Evolutionary conservation across 306 rosid species (phyloP).

Genomic region (Vigna radiata): DNA sequence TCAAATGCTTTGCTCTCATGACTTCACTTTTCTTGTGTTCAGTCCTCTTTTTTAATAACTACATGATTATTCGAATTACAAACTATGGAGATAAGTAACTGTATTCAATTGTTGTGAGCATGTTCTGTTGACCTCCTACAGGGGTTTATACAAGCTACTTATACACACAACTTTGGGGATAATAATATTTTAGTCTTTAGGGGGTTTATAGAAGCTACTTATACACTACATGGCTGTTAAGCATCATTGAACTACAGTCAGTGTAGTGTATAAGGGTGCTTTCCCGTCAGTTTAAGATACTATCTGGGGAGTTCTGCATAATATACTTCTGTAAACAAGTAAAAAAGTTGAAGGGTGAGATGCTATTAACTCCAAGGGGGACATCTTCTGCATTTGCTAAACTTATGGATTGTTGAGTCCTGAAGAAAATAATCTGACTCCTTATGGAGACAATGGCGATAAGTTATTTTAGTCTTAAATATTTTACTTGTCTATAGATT

Average conservation of each 20-base stretch:
- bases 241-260: background rate
- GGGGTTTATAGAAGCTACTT: too few species aligned
- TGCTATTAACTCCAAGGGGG: too few species aligned
- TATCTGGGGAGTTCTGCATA: too few species aligned
- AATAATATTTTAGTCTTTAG: background rate
- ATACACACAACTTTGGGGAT: background rate
- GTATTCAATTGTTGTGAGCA: background rate
- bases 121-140: background rate
- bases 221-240: too few species aligned
- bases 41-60: background rate
- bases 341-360: too few species aligned
- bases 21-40: constrained; percentile 11
- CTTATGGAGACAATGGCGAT: too few species aligned
- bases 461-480: too few species aligned
- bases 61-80: background rate
- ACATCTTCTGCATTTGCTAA: background rate
- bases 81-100: too few species aligned
- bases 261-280: background rate
- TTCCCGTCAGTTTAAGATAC: too few species aligned
- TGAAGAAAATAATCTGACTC: too few species aligned
- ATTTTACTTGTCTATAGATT: too few species aligned
- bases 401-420: background rate
- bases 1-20: background rate
- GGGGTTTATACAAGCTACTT: background rate
- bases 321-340: too few species aligned